These are phyloP conservation scores for Decorospora gaudefroyi DNA, from an alignment of 2,329 filamentous ascomycete species.

Conservation along the genomic window DNA sequence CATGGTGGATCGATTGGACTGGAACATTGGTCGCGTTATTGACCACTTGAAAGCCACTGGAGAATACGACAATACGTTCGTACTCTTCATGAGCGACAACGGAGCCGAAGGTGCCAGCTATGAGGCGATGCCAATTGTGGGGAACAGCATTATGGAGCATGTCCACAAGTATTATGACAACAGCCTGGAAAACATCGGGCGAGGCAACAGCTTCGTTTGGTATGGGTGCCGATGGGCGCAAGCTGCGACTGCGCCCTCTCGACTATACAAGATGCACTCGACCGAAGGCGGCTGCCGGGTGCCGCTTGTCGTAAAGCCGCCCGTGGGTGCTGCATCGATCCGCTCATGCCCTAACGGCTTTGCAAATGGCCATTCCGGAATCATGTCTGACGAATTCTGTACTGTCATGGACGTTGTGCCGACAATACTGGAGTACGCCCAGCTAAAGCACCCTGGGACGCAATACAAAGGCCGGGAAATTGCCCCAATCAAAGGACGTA, in stretches of 20 bases:
- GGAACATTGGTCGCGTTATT: constrained; percentile 42
- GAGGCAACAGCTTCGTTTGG: constrained; percentile 45
- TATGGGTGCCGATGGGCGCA: constrained; percentile 45
- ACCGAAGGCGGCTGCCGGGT: constrained; percentile 29
- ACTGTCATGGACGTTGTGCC: constrained; percentile 49
- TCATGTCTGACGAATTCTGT: constrained; percentile 27
- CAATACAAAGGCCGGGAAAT: constrained; percentile 34
- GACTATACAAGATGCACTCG: constrained; percentile 27
- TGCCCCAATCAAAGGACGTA: constrained; percentile 8
- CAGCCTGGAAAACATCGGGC: constrained; percentile 45
- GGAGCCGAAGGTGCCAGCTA: constrained; percentile 45
- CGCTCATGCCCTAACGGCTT: not conserved
- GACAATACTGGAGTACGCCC: constrained; percentile 45
- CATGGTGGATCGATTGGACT: constrained; percentile 46
- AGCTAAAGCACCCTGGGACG: constrained; percentile 36
- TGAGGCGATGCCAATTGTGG: constrained; percentile 40
- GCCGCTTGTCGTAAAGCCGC: not conserved
- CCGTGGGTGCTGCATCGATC: not conserved
- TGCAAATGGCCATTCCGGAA: no score
- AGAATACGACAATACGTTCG: constrained; percentile 46
- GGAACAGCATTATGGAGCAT: constrained; percentile 34
- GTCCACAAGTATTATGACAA: constrained; percentile 50
- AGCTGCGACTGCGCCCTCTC: constrained; percentile 25
- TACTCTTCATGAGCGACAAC: constrained; percentile 50
- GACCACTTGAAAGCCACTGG: constrained; percentile 36